These are phyloP conservation scores for Verticillium nonalfalfae DNA, from an alignment of 2,329 filamentous ascomycete genomes.

Conservation along the genomic window DNA sequence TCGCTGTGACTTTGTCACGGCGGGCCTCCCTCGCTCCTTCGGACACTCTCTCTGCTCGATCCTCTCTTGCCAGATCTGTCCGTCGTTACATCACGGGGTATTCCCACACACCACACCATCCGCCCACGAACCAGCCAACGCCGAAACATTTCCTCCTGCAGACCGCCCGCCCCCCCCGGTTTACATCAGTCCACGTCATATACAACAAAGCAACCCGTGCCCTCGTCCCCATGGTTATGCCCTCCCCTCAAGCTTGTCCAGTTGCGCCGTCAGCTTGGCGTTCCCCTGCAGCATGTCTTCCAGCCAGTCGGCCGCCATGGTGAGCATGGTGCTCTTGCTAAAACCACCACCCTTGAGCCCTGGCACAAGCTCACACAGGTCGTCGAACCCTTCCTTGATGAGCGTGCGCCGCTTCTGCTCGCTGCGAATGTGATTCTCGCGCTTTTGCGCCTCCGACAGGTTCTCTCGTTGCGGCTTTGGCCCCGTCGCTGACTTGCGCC, in stretches of 20 bases:
- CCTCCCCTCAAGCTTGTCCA: constrained; percentile 32
- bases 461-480: constrained; percentile 57
- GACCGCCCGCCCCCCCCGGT: not conserved
- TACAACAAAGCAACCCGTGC: not conserved
- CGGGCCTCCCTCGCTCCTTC: not conserved
- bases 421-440: constrained; percentile 79
- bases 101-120: not conserved
- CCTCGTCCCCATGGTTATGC: not conserved
- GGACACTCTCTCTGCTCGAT: not conserved
- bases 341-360: constrained; percentile 67
- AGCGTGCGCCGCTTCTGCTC: constrained; percentile 81
- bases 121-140: not conserved
- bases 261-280: constrained; percentile 45
- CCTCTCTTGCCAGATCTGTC: not conserved
- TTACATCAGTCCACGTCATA: not conserved
- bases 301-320: constrained; percentile 72
- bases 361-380: constrained; percentile 71
- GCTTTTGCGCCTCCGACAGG: constrained; percentile 73
- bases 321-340: constrained; percentile 76
- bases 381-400: constrained; percentile 77
- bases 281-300: constrained; percentile 68
- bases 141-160: not conserved
- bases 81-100: not conserved
- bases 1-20: not conserved
- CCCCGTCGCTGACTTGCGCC: constrained; percentile 41